Base-by-base conservation (phyloP, 164 flowering plant genomes). In the Piper betle region DNA sequence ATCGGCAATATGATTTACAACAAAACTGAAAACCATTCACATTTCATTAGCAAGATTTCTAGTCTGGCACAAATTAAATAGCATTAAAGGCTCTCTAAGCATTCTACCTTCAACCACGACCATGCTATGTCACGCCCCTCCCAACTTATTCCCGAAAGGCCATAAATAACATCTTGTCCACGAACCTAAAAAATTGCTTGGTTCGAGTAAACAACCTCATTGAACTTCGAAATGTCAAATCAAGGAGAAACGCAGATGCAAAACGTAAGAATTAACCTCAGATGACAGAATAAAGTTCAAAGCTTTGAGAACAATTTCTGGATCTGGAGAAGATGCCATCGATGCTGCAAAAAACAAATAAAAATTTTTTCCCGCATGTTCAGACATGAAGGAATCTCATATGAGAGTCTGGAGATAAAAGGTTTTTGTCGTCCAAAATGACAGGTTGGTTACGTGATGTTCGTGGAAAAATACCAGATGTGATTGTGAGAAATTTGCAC, bases 101-200 rank as follows among this genome's bases (percentile, higher is more conserved):
- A 39, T 40, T 53, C 3, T 73, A 90, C 99, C 91, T 90, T 74
- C 69, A 91, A 76, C 99, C 99, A 93, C 55, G 62, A 68, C 99
- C 99, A 93, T 38, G 99, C 93, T 56, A 68, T 77, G 75, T 90
- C 96, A 43, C 91, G 89, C 48, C 92, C 97, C 60, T 84, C 87
- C 62, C 62, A 61, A 63, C 85, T 74, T 59, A 93, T 48, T 18
- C 70, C 95, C 64, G 81, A 70, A 39, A 93, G 86, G 63, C 97
- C 99, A 68, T 64, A 69, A 33, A 86, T 73, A 57, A 78, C 91
- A 86, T 93, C 99, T 75, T 93, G 99, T 68, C 79, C 88, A 53
- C 97, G 88, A 46, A 93, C 97, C 98, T 93, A 46, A 46, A 3
- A 74, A 67, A 38, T 37, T 10, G 62, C 9, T 53, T 41, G 19